Percentiles rank a stretch among this genome's conserved stretches.
These are phyloP conservation scores for Allantophomopsis cytisporea DNA, from an alignment of 2,329 filamentous ascomycete genomes.

Conservation along the genomic window DNA sequence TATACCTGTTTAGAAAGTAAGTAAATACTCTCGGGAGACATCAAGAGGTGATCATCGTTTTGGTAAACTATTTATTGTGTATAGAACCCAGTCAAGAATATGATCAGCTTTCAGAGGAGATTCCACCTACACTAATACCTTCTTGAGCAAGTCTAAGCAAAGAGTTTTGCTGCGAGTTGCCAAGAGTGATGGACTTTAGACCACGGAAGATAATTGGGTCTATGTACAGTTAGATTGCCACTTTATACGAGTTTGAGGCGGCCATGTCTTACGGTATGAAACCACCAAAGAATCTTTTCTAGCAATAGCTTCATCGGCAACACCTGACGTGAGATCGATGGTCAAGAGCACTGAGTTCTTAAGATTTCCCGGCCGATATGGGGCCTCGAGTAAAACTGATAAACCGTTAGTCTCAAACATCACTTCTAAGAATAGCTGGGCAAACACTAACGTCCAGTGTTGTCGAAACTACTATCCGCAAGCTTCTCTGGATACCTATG, in stretches of 20 bases:
- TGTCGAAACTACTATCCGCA: slow-evolving; percentile 87
- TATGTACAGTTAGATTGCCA: slow-evolving; percentile 20
- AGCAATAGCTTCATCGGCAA: slow-evolving; percentile 79
- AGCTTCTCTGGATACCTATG: slow-evolving; percentile 75
- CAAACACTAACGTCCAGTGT: slow-evolving; percentile 55
- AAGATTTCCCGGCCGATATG: slow-evolving; percentile 40
- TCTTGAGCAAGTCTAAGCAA: slow-evolving; percentile 70
- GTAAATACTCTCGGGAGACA: not conserved
- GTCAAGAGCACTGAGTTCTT: slow-evolving; percentile 65
- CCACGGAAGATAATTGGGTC: slow-evolving; percentile 95
- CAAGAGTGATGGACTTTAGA: slow-evolving; percentile 75
- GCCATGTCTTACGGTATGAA: slow-evolving; percentile 59
- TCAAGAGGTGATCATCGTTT: no score
- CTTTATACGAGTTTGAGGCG: not conserved
- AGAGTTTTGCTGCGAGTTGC: slow-evolving; percentile 75
- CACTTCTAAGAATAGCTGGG: not conserved
- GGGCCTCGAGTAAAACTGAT: slow-evolving; percentile 55
- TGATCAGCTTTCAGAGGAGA: not conserved
- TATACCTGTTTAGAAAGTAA: slow-evolving; percentile 38
- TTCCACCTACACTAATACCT: slow-evolving; percentile 54
- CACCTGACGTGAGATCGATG: slow-evolving; percentile 79
- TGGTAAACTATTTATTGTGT: no score
- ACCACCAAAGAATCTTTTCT: slow-evolving; percentile 68
- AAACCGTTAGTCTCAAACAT: slow-evolving; percentile 5
- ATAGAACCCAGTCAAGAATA: no score